Base-by-base conservation (phyloP, 176 grass and related monocot genomes). In the Panicum miliaceum region DNA sequence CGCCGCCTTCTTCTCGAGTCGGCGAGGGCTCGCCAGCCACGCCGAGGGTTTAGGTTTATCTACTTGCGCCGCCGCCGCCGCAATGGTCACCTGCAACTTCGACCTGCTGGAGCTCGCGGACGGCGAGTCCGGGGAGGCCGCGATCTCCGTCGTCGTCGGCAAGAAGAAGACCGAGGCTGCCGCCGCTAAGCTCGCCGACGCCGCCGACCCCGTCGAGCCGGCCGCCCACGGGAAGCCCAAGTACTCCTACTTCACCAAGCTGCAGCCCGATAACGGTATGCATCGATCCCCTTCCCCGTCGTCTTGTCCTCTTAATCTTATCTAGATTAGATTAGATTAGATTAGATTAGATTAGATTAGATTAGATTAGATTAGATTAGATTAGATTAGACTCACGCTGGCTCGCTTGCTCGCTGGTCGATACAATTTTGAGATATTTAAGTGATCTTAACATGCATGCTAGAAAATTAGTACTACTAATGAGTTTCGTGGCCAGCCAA, bases 71-170 rank as follows among this genome's bases (percentile, higher is more conserved):
- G 29, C 29, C 59, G 15, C 72, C 56, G 81, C 46, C 35, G 54
- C 42, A 0, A 89, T 89, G 87, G 47, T 48, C 23, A 67, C 20
- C 42, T 23, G 45, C 66, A 40, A 67, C 48, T 89, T 89, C 76
- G 76, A 48, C 48, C 38, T 84, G 4, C 87, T 89, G 6, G 27
- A 59, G 10, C 38, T 34, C 26, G 87, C 87, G 29, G 29, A 32
- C 29, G 29, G 29, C 29, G 29, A 32, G 29, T 32, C 29, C 29
- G 29, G 29, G 29, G 76, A 65, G 4, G 82, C 52, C 22, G 87
- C 87, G 11, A 82, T 89, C 16, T 83, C 76, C 16, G n/a, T 22
- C n/a, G 29, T 89, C 68, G 76, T 73, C 67, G 11, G 6, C 20
- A 48, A 56, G 46, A 37, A 26, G 20, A 78, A 63, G 61, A 53